Evolutionary conservation across 768 basidiomycete genomes (phyloP).

Genomic region (Trametes sanguinea): DNA sequence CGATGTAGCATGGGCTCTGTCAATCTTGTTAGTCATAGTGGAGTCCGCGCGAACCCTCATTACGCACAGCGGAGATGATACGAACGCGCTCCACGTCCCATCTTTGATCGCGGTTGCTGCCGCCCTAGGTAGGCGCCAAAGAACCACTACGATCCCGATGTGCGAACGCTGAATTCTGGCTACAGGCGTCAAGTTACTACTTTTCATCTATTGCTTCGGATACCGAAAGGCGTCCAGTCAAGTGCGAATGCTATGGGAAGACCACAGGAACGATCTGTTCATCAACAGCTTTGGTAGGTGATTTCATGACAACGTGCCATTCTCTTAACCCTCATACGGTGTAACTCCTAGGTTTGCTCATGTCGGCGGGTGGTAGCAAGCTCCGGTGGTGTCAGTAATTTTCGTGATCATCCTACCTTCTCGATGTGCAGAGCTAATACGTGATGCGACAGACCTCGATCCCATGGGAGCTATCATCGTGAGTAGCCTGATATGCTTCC

Average conservation of each 20-base stretch:
- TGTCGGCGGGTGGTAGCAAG: slow-evolving; percentile 82
- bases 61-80: slow-evolving; percentile 53
- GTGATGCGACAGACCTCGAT: slow-evolving; percentile 56
- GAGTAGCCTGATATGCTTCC: slow-evolving; percentile 30
- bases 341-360: slow-evolving; percentile 60
- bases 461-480: slow-evolving; percentile 78
- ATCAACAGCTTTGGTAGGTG: slow-evolving; percentile 73
- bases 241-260: slow-evolving; percentile 94
- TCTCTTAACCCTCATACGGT: background rate
- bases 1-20: slow-evolving; percentile 82
- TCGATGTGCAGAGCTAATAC: background rate
- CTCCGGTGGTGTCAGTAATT: slow-evolving; percentile 72
- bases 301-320: background rate
- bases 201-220: slow-evolving; percentile 87
- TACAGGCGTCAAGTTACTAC: slow-evolving; percentile 75
- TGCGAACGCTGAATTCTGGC: slow-evolving; percentile 1
- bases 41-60: slow-evolving; percentile 79
- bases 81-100: slow-evolving; percentile 72
- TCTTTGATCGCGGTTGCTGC: slow-evolving; percentile 81
- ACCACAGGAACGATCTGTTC: slow-evolving; percentile 92
- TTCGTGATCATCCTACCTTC: background rate
- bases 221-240: slow-evolving; percentile 84
- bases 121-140: slow-evolving; percentile 63
- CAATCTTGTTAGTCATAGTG: slow-evolving; percentile 87
- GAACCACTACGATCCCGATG: background rate